Percentiles rank a stretch among this genome's conserved stretches.
Evolutionary conservation across 2,329 filamentous ascomycete species (phyloP).

Genomic region (Colletotrichum liriopes): DNA sequence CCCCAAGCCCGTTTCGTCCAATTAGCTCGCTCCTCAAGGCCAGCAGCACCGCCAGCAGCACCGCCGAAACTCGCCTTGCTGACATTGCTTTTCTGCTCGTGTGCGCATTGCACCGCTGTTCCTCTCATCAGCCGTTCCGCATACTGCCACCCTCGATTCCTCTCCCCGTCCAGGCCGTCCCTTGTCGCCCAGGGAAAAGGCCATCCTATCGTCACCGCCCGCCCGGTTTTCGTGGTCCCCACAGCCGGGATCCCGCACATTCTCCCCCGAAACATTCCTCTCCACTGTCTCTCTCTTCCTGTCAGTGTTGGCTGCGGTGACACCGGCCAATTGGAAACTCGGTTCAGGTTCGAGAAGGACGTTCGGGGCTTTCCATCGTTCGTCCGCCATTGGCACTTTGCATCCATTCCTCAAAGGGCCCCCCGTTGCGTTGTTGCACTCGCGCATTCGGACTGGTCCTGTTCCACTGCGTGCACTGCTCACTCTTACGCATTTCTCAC

Average conservation of each 20-base stretch:
- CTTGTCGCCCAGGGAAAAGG: conserved; percentile 33
- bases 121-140: conserved; percentile 31
- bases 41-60: conserved; percentile 2
- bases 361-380: not conserved
- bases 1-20: conserved; percentile 24
- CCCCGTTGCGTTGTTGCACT: conserved; percentile 14
- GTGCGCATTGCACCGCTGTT: conserved; percentile 30
- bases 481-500: conserved; percentile 23
- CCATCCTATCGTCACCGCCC: conserved; percentile 41
- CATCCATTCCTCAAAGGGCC: conserved; percentile 28
- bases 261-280: conserved; percentile 39
- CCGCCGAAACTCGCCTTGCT: conserved; percentile 22
- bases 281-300: conserved; percentile 18
- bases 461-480: conserved; percentile 16
- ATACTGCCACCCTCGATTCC: conserved; percentile 23
- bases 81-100: conserved; percentile 33
- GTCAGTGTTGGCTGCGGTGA: conserved; percentile 17
- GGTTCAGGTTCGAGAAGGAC: conserved; percentile 20
- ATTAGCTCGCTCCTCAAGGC: conserved; percentile 11
- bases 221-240: conserved; percentile 41
- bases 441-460: conserved; percentile 21
- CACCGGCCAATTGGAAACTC: conserved; percentile 16
- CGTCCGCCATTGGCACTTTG: conserved; percentile 22
- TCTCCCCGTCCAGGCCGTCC: conserved; percentile 30
- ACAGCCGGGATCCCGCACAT: conserved; percentile 41